Base-by-base conservation (phyloP, 768 basidiomycete species). In the Boletus reticuloceps region DNA sequence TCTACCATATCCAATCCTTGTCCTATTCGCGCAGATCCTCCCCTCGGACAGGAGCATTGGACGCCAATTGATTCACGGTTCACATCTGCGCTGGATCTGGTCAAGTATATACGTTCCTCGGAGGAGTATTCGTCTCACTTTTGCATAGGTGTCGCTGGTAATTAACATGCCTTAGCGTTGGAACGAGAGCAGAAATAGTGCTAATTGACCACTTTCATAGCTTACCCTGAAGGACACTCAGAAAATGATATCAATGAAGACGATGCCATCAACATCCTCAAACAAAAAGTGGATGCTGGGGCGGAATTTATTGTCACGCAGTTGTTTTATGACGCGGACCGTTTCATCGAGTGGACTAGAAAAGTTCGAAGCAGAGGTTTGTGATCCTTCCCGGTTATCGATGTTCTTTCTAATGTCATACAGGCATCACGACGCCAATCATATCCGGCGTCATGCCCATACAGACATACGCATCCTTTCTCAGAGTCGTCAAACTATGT, bases 361-460 rank as follows among this genome's bases (percentile, higher is more conserved):
- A 84, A 81, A 65, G 82, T 94, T 46, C 77, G 94, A 56, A 75
- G 73, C 17, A 84, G 76, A 71, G 95, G 94, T 93, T 55, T 38
- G 80, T 44, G 32, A 20, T 11, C 25, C 12, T 31, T 46, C 16
- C 19, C 16, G 32, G 36, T 16, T 19, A 38, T n/a, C 27, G 2
- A 34, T 22, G 48, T 12, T 32, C 17, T 49, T 51, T 13, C 58
- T 65, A 31, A 69, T 36, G 2, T 2, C n/a, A 10, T 22, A 42
- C 64, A 95, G 97, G 95, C 32, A 94, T 99, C 65, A 80, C 72
- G 0, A 82, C 94, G 2, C 96, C 97, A 1, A 84, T 99, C 61
- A 88, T 99, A 56, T 94, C 97, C 10, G 94, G 95, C 12, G 84
- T 98, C 51, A 97, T 98, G 94, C 96, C 97, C 1, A 93, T 99